Evolutionary conservation across 2,329 filamentous ascomycete species (phyloP).

Genomic region (Curvularia eragrostidis): DNA sequence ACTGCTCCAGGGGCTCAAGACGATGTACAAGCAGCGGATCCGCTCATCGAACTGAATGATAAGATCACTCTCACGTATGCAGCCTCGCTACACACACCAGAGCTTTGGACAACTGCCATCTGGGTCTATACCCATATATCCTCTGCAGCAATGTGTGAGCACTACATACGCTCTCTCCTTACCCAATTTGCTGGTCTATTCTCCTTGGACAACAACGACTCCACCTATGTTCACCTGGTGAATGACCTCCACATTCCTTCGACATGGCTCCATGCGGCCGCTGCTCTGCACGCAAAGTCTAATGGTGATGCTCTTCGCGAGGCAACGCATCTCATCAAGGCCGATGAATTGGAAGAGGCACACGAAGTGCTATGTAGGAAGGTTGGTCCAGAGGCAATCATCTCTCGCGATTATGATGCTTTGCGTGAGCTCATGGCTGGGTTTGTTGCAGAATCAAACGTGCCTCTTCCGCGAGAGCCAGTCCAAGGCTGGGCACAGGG

Average conservation of each 20-base stretch:
- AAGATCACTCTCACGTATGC: constrained; percentile 60
- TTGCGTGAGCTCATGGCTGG: constrained; percentile 73
- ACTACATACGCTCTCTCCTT: constrained; percentile 72
- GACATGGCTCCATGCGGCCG: constrained; percentile 85
- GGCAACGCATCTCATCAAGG: constrained; percentile 75
- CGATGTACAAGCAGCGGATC: constrained; percentile 61
- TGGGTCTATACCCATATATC: constrained; percentile 83
- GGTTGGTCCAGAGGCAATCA: constrained; percentile 81
- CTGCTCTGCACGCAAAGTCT: constrained; percentile 80
- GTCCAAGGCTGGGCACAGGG: constrained; percentile 79
- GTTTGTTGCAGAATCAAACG: constrained; percentile 60
- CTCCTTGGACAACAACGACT: constrained; percentile 62
- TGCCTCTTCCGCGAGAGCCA: constrained; percentile 36
- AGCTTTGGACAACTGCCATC: constrained; percentile 59
- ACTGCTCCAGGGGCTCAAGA: constrained; percentile 33
- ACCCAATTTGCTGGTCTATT: constrained; percentile 69
- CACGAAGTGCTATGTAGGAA: constrained; percentile 81
- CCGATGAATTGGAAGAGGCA: constrained; percentile 77
- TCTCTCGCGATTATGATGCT: constrained; percentile 78
- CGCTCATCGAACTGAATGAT: constrained; percentile 65
- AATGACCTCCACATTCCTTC: constrained; percentile 73
- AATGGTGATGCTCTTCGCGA: constrained; percentile 67
- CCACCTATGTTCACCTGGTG: constrained; percentile 66
- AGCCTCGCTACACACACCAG: constrained; percentile 43
- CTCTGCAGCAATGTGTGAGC: constrained; percentile 66